Conservation (phyloP, 192 early-diverging fungal genomes). For the Coemansia sp. region DNA sequence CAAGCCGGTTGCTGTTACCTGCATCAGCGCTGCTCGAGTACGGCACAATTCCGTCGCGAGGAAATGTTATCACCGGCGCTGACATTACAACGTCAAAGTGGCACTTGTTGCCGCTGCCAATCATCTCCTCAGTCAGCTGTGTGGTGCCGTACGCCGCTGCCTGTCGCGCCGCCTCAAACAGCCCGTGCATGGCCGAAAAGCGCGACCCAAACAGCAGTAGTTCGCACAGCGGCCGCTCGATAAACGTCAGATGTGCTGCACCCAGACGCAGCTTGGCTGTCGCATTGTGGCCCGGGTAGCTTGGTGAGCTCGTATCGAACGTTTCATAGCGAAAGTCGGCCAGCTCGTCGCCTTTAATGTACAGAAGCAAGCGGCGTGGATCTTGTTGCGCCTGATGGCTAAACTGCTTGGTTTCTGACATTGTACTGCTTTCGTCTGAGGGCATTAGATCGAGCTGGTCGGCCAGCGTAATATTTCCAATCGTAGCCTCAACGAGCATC, state of each 20-base stretch:
- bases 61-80: constrained; percentile 85
- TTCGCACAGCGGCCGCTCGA: constrained; percentile 70
- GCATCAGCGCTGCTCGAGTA: constrained; percentile 9
- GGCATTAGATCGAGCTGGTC: constrained; percentile 60
- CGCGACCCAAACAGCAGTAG: constrained; percentile 78
- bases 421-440: not conserved
- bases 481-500: constrained; percentile 64
- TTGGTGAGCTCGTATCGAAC: constrained; percentile 56
- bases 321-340: constrained; percentile 89
- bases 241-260: constrained; percentile 76
- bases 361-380: constrained; percentile 60
- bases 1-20: not conserved
- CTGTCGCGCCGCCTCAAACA: constrained; percentile 85
- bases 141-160: constrained; percentile 77
- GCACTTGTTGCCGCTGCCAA: constrained; percentile 57
- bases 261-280: constrained; percentile 73
- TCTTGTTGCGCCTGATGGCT: constrained; percentile 4
- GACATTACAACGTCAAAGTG: constrained; percentile 85
- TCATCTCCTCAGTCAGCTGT: constrained; percentile 74
- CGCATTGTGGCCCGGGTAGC: constrained; percentile 85
- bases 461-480: constrained; percentile 68
- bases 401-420: not conserved
- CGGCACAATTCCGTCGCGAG: constrained; percentile 55
- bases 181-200: constrained; percentile 82
- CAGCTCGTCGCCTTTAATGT: constrained; percentile 84